Evolutionary conservation across 345 rosid species (phyloP).

Genomic region (Psidium friedrichsthalianum): DNA sequence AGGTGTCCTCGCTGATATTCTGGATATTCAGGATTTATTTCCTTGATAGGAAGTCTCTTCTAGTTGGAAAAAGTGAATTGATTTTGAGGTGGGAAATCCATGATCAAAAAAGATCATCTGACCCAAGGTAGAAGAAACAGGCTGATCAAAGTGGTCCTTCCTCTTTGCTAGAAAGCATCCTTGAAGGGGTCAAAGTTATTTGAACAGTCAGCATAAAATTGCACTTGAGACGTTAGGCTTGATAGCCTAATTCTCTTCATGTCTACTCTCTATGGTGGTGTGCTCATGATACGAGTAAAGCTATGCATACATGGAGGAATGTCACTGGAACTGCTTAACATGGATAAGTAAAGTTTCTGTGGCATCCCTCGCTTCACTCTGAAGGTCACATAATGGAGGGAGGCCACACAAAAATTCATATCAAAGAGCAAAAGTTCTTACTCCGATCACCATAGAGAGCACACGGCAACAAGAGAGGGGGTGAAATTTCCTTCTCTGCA

Average conservation of each 20-base stretch:
- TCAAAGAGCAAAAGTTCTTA: no score
- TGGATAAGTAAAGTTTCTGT: neutral
- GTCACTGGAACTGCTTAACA: neutral
- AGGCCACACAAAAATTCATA: no score
- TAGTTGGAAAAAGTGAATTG: neutral
- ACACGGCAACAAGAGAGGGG: no score
- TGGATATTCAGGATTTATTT: conserved; percentile 83
- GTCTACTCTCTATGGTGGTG: neutral
- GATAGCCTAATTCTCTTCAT: neutral
- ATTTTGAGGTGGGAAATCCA: neutral
- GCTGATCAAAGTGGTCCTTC: neutral
- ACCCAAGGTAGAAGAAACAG: neutral
- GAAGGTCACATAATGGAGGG: no score
- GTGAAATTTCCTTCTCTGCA: no score
- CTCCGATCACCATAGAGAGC: no score
- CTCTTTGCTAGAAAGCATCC: neutral
- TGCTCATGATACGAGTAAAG: neutral
- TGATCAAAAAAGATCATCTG: neutral
- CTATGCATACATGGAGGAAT: neutral
- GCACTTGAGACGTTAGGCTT: neutral
- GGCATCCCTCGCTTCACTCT: neutral
- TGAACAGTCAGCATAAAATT: neutral
- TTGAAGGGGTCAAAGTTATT: neutral
- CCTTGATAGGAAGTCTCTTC: conserved; percentile 11
- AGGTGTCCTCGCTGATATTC: conserved; percentile 82